Base-by-base conservation (phyloP, 306 rosid species). In the Lathyrus sativus region DNA sequence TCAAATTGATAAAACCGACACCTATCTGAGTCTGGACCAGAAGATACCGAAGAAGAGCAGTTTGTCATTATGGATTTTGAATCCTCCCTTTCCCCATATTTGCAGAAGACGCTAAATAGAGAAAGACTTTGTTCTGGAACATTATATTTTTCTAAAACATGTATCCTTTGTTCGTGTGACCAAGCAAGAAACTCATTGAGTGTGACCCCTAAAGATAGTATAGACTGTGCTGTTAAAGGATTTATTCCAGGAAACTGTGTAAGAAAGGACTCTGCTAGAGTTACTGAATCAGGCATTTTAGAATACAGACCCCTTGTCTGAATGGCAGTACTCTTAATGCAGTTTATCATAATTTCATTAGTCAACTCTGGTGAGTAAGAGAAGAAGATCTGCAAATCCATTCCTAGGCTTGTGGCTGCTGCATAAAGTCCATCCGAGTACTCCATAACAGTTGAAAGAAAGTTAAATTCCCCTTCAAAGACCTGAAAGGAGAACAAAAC, bases 31-130 rank as follows among this genome's bases (percentile, higher is more conserved):
- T 88, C 87, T 33, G 82, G 84, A 72, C 95, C 92, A 54, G 98
- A 89, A 75, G 98, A 92, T 61, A 88, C 95, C 10, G 98, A 92
- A 74, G 98, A 91, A 70, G 91, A 88, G 85, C 89, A 84, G 74
- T 92, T 90, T 46, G 98, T 92, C 96, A 89, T 88, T 80, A 88
- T 79, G 29, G 98, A 92, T 76, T 84, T 92, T 29, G 98, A 88
- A 75, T 85, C 98, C 73, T 88, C 98, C 69, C 74, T 82, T 74
- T 86, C 98, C 48, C 98, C 96, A 73, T 80, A 92, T 73, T 67
- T 86, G 88, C 96, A 88, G 79, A 86, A 74, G 79, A 76, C 84
- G 77, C 85, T 76, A 50, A 92, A 83, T 61, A 92, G 89, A 60
- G 78, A 50, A 71, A 92, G 35, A 66, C 96, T 80, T 82, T 89